phyloP scores from a whole-genome alignment of 257 asterid species.

The Agastache rugosa region DNA sequence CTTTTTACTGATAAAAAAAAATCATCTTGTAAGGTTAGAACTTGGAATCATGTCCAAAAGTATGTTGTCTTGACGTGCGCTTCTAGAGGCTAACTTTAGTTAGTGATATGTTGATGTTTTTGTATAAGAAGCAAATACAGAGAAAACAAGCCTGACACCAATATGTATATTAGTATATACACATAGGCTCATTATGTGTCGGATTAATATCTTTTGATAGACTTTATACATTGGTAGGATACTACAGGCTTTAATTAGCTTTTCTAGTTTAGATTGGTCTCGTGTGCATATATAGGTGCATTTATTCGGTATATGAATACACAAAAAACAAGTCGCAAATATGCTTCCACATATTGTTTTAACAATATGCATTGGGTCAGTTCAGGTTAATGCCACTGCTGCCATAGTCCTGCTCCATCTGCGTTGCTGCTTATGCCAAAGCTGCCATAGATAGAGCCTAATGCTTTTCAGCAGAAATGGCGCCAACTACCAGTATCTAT shows the following conservation, averaged over 20 bases:
- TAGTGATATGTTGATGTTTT: not conserved
- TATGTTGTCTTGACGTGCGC: slow-evolving; percentile 2
- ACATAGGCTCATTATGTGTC: not conserved
- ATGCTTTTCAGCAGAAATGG: slow-evolving; percentile 94
- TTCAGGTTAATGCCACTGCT: slow-evolving; percentile 45
- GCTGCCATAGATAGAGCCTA: slow-evolving; percentile 76
- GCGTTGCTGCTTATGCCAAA: slow-evolving; percentile 71
- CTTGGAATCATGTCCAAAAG: too few species aligned
- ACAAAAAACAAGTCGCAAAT: too few species aligned
- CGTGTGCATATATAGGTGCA: too few species aligned
- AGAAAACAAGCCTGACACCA: not conserved
- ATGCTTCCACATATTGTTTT: too few species aligned
- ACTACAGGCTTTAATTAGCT: too few species aligned
- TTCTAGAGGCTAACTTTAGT: not conserved
- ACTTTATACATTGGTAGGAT: too few species aligned
- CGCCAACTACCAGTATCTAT: slow-evolving; percentile 75
- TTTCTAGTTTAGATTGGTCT: too few species aligned
- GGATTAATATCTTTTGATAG: too few species aligned
- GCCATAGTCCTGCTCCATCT: slow-evolving; percentile 58
- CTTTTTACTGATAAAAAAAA: too few species aligned
- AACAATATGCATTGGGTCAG: slow-evolving; percentile 12
- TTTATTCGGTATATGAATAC: too few species aligned
- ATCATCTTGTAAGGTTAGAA: slow-evolving; percentile 5
- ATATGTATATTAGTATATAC: not conserved
- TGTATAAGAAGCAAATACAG: not conserved